Evolutionary conservation across 192 early-diverging fungal species (phyloP).

Genomic region (Oehlia diaphana): DNA sequence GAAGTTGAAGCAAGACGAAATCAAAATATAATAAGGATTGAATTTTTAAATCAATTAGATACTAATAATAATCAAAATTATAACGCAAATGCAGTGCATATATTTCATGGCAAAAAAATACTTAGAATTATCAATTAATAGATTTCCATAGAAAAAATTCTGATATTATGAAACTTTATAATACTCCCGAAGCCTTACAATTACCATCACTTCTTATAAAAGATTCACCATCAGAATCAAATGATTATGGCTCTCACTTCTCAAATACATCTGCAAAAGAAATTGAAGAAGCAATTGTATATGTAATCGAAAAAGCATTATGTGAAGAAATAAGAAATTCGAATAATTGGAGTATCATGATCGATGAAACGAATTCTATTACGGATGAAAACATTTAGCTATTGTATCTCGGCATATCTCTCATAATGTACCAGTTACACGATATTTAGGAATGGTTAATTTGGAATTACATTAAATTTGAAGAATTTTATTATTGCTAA

Average conservation of each 20-base stretch:
- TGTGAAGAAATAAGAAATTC: too few species aligned
- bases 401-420: background rate
- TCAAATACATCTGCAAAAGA: too few species aligned
- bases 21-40: background rate
- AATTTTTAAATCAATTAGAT: background rate
- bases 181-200: background rate
- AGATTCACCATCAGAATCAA: too few species aligned
- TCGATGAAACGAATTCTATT: background rate
- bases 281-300: too few species aligned
- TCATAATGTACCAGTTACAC: background rate
- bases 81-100: conserved; percentile 2
- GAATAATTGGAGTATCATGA: too few species aligned
- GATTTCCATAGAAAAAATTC: background rate
- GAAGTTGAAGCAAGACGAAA: background rate
- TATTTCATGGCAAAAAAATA: conserved; percentile 3
- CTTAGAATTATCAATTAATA: background rate
- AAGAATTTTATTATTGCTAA: background rate
- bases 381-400: background rate
- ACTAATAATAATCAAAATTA: background rate
- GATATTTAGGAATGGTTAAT: background rate
- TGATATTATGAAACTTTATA: background rate
- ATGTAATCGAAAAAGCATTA: too few species aligned
- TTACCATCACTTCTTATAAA: background rate
- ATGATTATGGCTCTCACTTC: too few species aligned
- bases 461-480: background rate